phyloP scores from a whole-genome alignment of 1,139 yeast genomes.

The Arxiozyma slooffiae region DNA sequence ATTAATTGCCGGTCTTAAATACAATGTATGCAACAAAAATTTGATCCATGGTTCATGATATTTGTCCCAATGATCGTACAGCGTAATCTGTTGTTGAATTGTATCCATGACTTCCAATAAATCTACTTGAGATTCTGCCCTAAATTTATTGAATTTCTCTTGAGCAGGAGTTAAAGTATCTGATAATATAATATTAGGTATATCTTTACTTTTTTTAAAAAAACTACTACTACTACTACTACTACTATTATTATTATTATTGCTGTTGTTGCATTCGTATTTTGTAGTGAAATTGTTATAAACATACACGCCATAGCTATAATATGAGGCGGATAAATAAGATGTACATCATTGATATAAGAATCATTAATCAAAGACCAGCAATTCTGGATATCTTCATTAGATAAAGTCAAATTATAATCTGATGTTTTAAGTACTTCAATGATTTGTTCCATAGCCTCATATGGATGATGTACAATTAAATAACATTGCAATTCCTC shows the following conservation, averaged over 20 bases:
- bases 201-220: not conserved
- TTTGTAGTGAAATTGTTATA: constrained; percentile 10
- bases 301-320: constrained; percentile 69
- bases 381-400: constrained; percentile 70
- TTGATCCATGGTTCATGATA: constrained; percentile 53
- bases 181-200: not conserved
- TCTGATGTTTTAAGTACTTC: constrained; percentile 36
- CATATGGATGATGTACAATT: constrained; percentile 83
- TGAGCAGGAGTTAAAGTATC: constrained; percentile 10
- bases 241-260: not conserved
- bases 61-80: constrained; percentile 77
- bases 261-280: too few species aligned
- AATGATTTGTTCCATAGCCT: constrained; percentile 54
- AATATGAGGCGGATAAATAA: constrained; percentile 84
- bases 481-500: constrained; percentile 80
- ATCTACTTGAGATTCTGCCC: constrained; percentile 69
- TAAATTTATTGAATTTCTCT: constrained; percentile 45
- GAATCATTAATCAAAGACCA: constrained; percentile 91
- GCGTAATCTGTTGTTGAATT: constrained; percentile 67
- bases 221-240: not conserved
- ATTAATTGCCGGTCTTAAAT: constrained; percentile 15
- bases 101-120: constrained; percentile 68
- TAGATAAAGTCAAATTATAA: constrained; percentile 24
- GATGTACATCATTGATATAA: constrained; percentile 75
- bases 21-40: constrained; percentile 27